A percentile compares a stretch with the other conserved stretches of the same genome.
phyloP scores from a whole-genome alignment of 129 eudicot species.

The Centaurea solstitialis region DNA sequence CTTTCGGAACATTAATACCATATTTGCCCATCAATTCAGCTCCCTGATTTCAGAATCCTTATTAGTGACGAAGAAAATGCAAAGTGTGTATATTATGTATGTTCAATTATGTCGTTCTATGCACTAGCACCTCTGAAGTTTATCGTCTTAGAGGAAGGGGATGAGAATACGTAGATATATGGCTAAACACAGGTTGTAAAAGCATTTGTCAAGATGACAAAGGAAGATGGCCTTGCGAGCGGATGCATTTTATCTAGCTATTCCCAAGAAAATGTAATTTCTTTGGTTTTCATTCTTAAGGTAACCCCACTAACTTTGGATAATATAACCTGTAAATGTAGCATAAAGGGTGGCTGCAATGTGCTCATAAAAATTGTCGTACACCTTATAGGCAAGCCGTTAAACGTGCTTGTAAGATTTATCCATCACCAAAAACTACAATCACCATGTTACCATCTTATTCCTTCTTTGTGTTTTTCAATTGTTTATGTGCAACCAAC shows the following conservation, averaged over 20 bases:
- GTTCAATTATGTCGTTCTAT: not conserved
- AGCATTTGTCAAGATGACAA: not conserved
- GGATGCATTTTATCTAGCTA: not conserved
- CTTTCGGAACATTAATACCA: constrained; percentile 92
- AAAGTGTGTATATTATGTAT: not conserved
- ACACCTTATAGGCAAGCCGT: not conserved
- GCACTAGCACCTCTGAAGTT: not conserved
- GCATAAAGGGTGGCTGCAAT: not conserved
- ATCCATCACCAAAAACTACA: not conserved
- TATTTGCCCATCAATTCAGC: constrained; percentile 88
- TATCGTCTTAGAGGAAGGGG: not conserved
- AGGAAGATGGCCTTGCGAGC: not conserved
- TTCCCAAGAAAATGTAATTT: not conserved
- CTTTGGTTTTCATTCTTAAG: not conserved
- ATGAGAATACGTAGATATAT: not conserved
- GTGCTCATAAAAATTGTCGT: not conserved
- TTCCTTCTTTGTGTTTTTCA: not conserved
- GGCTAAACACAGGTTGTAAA: not conserved
- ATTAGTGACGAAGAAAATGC: constrained; percentile 1
- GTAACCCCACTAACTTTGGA: not conserved
- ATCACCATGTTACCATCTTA: not conserved
- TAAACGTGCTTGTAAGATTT: not conserved
- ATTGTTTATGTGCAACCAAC: not conserved
- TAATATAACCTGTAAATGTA: not conserved
- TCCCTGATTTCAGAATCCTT: constrained; percentile 48